Evolutionary conservation across 768 basidiomycete species (phyloP), one percentile per base, ranked within the genome.

Genomic region (Lentinula lateritia): DNA sequence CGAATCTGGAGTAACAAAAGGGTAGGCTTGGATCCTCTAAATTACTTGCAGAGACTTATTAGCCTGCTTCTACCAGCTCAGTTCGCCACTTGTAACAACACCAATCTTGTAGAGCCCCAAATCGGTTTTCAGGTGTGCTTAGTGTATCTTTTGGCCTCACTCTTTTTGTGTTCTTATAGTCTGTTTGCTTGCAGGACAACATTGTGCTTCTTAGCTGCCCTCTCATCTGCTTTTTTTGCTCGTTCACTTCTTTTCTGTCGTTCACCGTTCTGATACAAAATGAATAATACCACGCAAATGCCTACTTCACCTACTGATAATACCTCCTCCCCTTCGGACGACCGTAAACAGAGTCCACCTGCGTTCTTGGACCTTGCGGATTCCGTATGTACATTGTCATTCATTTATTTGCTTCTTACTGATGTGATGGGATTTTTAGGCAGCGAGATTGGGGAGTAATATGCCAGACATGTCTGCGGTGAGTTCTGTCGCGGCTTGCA

Each of bases 301-400:
- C 83, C 84, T 86, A 88, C 75, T 77, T 76, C 81, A 72, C 80
- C 85, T 80, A 82, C 78, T 83, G 85, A 89, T 87, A 83, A 84
- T 86, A 82, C 77, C 72, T 74, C 83, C 70, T 69, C 84, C 72
- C 59, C 59, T 32, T 78, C 83, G 57, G 88, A 87, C 70, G 88
- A 85, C 66, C 80, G 87, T 73, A 92, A 90, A 79, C 89, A 90
- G 69, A 93, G 89, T 74, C 92, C 93, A 18, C 91, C 93, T 65
- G 93, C 93, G 61, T 95, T 95, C 77, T 81, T 95, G 76, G 93
- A 95, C 80, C 86, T 95, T 69, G 93, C 93, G 62, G 93, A 95
- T 77, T 93, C 93, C 67, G 93, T 94, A 73, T 69, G 91, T 83
- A 60, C 45, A 59, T 61, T 60, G 46, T 48, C 50, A 64, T 38